These are phyloP conservation scores for Mortierella sp. DNA, from an alignment of 371 early-diverging fungal genomes.

Conservation along the genomic window DNA sequence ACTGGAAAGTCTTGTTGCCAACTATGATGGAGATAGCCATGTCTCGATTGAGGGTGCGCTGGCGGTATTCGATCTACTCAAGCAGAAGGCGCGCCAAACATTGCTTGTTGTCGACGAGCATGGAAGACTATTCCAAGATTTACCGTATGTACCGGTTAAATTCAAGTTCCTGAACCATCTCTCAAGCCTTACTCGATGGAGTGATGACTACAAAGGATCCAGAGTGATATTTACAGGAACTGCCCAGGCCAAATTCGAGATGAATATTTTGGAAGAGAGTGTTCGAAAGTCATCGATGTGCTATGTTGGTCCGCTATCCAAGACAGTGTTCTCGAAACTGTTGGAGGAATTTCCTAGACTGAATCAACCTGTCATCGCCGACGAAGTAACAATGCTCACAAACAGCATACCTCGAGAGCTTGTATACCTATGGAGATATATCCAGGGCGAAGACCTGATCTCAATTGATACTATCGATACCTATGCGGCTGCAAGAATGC, in stretches of 20 bases:
- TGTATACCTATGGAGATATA: conserved; percentile 17
- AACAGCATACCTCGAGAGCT: conserved; percentile 32
- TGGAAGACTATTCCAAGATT: conserved; percentile 18
- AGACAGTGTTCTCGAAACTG: conserved; percentile 26
- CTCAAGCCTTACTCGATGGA: conserved; percentile 9
- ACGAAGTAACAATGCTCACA: conserved; percentile 20
- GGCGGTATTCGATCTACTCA: conserved; percentile 24
- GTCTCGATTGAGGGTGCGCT: conserved; percentile 5
- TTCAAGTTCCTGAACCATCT: conserved; percentile 19
- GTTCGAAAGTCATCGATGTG: conserved; percentile 8
- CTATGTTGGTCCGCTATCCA: conserved; percentile 36
- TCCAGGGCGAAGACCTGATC: conserved; percentile 8
- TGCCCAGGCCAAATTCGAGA: conserved; percentile 28
- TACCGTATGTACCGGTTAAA: conserved; percentile 12
- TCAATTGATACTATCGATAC: background rate
- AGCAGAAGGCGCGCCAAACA: conserved; percentile 17
- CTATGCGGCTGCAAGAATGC: background rate
- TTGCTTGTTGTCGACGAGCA: conserved; percentile 36
- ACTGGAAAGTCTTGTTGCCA: conserved; percentile 15
- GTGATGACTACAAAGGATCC: conserved; percentile 13
- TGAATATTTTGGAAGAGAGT: conserved; percentile 14
- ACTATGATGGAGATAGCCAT: conserved; percentile 11
- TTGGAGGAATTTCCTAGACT: conserved; percentile 26
- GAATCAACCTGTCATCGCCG: conserved; percentile 15
- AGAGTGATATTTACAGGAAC: conserved; percentile 31